These are phyloP conservation scores for Xylaria grammica DNA, from an alignment of 495 filamentous ascomycete species.

Conservation along the genomic window DNA sequence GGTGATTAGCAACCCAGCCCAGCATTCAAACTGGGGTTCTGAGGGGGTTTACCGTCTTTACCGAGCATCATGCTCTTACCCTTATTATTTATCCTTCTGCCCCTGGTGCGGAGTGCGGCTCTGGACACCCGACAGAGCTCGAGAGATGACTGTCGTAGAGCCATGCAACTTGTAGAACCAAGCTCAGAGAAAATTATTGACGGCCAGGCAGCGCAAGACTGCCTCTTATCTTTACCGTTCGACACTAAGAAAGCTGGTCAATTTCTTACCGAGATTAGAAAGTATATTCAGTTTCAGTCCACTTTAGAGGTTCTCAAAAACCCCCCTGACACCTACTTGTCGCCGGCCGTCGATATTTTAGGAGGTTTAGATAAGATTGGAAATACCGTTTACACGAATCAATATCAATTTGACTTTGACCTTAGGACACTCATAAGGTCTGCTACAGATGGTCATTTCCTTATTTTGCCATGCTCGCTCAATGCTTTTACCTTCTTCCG, in stretches of 20 bases:
- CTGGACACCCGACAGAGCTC: not conserved
- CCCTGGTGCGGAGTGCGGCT: not conserved
- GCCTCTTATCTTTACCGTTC: constrained; percentile 6
- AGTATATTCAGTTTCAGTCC: constrained; percentile 33
- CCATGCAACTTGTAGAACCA: constrained; percentile 1
- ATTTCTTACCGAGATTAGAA: constrained; percentile 10
- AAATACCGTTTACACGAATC: constrained; percentile 44
- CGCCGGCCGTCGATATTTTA: constrained; percentile 46
- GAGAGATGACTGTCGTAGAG: not conserved
- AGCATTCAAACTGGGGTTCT: too few species aligned
- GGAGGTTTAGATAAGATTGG: constrained; percentile 44
- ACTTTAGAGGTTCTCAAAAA: constrained; percentile 50
- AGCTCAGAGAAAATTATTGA: constrained; percentile 7
- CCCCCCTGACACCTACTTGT: constrained; percentile 46
- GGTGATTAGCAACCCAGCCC: too few species aligned
- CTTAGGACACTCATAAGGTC: constrained; percentile 45
- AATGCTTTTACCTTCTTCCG: constrained; percentile 6
- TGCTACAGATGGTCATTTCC: constrained; percentile 59
- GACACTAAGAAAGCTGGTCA: not conserved
- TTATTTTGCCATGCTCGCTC: constrained; percentile 20
- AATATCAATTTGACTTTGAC: constrained; percentile 58
- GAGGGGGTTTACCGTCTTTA: too few species aligned
- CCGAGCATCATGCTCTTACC: not conserved
- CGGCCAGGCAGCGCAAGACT: constrained; percentile 4
- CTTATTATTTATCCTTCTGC: not conserved